Conservation (phyloP, 345 rosid species). For the Citrus hindsii region DNA sequence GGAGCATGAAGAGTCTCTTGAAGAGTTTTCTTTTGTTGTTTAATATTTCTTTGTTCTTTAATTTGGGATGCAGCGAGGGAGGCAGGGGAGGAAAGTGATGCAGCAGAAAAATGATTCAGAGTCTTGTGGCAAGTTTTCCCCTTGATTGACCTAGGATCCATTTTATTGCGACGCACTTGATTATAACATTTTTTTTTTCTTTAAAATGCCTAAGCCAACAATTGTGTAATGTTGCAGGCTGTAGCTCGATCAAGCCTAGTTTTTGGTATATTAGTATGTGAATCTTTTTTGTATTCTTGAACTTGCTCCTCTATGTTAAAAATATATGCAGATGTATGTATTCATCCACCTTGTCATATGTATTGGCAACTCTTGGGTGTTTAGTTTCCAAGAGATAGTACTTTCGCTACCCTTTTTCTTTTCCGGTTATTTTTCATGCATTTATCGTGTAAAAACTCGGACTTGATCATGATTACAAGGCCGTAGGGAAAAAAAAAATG, state of each 20-base stretch:
- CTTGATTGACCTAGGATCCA: not conserved
- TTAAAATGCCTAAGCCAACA: not conserved
- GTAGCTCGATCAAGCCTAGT: not conserved
- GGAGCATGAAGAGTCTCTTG: not conserved
- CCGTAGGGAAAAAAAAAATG: not conserved
- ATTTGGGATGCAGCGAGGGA: constrained; percentile 12
- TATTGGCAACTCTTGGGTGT: not conserved
- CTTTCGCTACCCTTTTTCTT: no score
- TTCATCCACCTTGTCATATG: not conserved
- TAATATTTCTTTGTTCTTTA: not conserved
- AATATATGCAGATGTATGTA: constrained; percentile 11
- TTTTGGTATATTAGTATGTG: constrained; percentile 6
- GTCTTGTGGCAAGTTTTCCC: not conserved
- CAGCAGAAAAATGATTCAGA: constrained; percentile 12
- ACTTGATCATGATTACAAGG: not conserved
- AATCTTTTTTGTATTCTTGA: constrained; percentile 10
- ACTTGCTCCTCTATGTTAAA: not conserved
- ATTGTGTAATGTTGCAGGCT: not conserved
- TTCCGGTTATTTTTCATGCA: not conserved
- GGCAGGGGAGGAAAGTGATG: constrained; percentile 18
- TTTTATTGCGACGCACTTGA: not conserved
- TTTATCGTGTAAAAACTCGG: no score
- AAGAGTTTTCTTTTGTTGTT: not conserved
- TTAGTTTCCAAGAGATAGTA: no score
- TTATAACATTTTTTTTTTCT: not conserved